These are phyloP conservation scores for Leccinum disarticulatum DNA, from an alignment of 768 basidiomycete genomes.

Conservation along the genomic window DNA sequence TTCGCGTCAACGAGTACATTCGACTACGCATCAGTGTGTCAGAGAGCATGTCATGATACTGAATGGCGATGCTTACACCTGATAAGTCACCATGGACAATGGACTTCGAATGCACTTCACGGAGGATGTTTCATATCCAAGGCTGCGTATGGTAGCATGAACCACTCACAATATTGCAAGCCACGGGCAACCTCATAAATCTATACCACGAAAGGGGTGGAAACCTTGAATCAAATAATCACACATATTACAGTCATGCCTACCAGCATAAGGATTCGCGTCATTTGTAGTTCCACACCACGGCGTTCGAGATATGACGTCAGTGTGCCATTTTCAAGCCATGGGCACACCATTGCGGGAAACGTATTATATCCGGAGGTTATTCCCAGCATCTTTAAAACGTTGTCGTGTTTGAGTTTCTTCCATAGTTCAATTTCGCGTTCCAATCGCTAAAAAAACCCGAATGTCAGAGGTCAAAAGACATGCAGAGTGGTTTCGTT, in stretches of 20 bases:
- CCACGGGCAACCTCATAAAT: not conserved
- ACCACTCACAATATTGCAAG: not conserved
- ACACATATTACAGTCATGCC: not conserved
- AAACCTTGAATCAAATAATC: not conserved
- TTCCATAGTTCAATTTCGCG: slow-evolving; percentile 7
- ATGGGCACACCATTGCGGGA: not conserved
- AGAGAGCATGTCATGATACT: not conserved
- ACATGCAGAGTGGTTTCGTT: not conserved
- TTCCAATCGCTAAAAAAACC: not conserved
- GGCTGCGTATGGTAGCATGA: no score
- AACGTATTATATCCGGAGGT: not conserved
- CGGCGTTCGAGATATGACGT: not conserved
- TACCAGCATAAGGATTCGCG: not conserved
- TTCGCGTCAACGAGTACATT: not conserved
- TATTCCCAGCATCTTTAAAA: not conserved
- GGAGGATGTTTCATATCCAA: not conserved
- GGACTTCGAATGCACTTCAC: not conserved
- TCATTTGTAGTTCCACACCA: not conserved
- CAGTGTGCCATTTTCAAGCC: not conserved
- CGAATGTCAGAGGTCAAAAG: not conserved
- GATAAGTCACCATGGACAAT: not conserved
- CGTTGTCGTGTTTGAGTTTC: slow-evolving; percentile 3
- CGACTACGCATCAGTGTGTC: not conserved
- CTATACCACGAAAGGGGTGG: not conserved
- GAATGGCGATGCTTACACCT: not conserved